Base-by-base conservation (phyloP, 2,329 filamentous ascomycete genomes). In the Penicillium psychrosexuale region DNA sequence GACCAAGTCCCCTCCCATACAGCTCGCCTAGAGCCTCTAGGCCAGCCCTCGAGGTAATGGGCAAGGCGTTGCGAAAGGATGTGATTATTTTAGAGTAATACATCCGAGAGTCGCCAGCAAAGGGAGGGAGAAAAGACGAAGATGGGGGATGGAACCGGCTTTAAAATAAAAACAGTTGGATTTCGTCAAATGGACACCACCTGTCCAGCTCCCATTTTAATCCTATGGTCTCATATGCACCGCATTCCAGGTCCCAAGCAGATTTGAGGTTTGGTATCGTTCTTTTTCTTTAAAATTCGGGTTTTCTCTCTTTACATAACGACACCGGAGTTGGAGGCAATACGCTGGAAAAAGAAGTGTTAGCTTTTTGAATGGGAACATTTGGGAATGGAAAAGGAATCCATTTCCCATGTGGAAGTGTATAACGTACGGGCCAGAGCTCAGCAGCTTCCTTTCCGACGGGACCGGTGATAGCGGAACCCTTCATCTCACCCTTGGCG, bases 401-500 rank as follows among this genome's bases (percentile, higher is more conserved):
- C 31, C 24, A 54, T 31, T 39, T 33, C 28, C 28, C 51, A 42
- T 5, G 17, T 13, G 27, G 34, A 15, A 13, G 31, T 15, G 30
- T 24, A 34, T 8, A 37, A 85, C 89, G 82, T 84, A 93, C 90
- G 78, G 94, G 94, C 94, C 94, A 99, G 74, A 99, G 86, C 84
- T 99, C 94, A 79, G 94, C 94, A 78, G 94, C 94, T 84, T 99
- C 94, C 89, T 99, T 99, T 80, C 93, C 94, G 76, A 99, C 93
- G 72, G 94, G 94, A 71, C 94, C 94, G 72, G 94, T 99, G 79
- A 99, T 99, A 79, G 94, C 94, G 66, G 91, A 97, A 77, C 94
- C 94, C 89, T 99, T 99, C 94, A 99, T 99, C 84, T 99, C 94
- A 83, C 94, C 94, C 90, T 99, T 99, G 81, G 93, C 91, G 86